Evolutionary conservation across 108 stramenopile species (phyloP).

Genomic region (Skeletonema marinoi): DNA sequence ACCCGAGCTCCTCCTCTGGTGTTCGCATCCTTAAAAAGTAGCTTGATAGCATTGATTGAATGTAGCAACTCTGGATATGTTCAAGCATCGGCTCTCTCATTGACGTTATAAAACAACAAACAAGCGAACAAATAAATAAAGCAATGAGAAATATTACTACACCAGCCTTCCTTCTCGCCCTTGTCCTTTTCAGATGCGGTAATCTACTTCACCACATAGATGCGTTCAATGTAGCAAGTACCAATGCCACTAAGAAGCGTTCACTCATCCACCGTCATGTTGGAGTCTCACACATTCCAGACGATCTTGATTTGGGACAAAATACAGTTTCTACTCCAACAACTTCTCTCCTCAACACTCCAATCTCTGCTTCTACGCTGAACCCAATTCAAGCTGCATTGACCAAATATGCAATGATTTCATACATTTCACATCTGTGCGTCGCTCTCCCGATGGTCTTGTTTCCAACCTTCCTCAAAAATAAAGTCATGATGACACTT

Average conservation of each 20-base stretch:
- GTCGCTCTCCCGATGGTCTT: conserved; percentile 67
- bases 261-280: background rate
- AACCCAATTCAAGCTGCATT: conserved; percentile 16
- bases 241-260: background rate
- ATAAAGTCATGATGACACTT: conserved; percentile 32
- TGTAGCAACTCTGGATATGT: too few relatives aligned
- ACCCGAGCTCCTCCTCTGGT: too few relatives aligned
- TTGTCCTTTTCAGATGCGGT: background rate
- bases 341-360: background rate
- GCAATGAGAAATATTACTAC: background rate
- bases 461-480: conserved; percentile 39
- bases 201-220: background rate
- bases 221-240: background rate
- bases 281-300: background rate
- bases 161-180: background rate
- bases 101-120: too few relatives aligned
- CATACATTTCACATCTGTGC: conserved; percentile 70
- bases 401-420: conserved; percentile 59
- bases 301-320: background rate
- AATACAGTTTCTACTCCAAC: background rate
- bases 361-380: background rate
- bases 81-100: too few relatives aligned
- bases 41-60: too few relatives aligned
- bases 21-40: too few relatives aligned
- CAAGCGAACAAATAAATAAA: background rate